Evolutionary conservation across 176 grass and related monocot genomes (phyloP), one percentile per base, ranked within the genome.

Genomic region (Saccharum spontaneum): DNA sequence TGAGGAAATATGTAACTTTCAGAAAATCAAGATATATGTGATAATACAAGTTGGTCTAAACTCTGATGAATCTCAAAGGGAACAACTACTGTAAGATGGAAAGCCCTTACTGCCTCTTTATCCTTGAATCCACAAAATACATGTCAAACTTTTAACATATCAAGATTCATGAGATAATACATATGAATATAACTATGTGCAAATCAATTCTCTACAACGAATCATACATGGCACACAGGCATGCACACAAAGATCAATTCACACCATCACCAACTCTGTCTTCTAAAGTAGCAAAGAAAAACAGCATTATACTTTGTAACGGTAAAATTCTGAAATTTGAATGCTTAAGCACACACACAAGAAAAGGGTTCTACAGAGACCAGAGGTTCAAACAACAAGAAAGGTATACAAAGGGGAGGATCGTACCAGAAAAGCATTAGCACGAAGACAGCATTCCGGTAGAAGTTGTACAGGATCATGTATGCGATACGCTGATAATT

Each of bases 401-500:
- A 76, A 20, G 54, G 43, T 44, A 31, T 64, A 52, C 34, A 46
- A 38, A 67, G 48, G 37, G 5, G 20, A 18, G 11, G 37, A 73
- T 34, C 11, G 62, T 99, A 99, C 97, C 97, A 99, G 88, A 99
- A 99, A 74, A 99, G 90, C 94, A 99, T 99, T 33, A 99, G 79
- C 44, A 99, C 97, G 69, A 99, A 99, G 26, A 99, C 97, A 77
- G 97, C 97, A 89, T 99, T 99, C 36, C 94, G 91, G 43, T 99
- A 97, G 78, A 99, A 99, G 79, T 99, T 99, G 88, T 99, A 99
- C 4, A 99, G 76, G 79, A 99, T 91, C 92, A 99, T 96, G 88
- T 99, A 97, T 33, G 94, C 97, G 46, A 99, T 88, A 34, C 97
- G 97, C 82, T 99, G 97, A 82, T 99, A 99, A 91, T 99, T 99